Evolutionary conservation across 2,329 filamentous ascomycete species (phyloP).

Genomic region (Dothidotthia symphoricarpi): DNA sequence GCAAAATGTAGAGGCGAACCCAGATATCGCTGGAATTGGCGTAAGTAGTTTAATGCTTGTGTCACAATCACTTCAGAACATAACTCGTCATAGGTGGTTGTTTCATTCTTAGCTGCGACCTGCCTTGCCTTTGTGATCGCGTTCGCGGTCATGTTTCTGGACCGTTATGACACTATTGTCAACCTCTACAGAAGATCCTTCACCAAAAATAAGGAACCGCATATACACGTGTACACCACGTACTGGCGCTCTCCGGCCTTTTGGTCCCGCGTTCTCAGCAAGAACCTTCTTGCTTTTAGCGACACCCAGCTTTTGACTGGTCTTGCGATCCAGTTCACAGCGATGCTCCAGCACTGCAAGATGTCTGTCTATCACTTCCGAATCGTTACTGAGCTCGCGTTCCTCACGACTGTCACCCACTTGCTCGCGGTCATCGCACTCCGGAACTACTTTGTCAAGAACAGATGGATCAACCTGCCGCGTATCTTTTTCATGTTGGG

Average conservation of each 20-base stretch:
- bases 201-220: slow-evolving; percentile 11
- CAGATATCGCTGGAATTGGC: slow-evolving; percentile 32
- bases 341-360: slow-evolving; percentile 31
- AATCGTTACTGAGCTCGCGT: slow-evolving; percentile 30
- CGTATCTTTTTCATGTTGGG: slow-evolving; percentile 35
- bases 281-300: slow-evolving; percentile 33
- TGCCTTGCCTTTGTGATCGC: slow-evolving; percentile 31
- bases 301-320: slow-evolving; percentile 35
- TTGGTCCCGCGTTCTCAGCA: slow-evolving; percentile 33
- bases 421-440: slow-evolving; percentile 29
- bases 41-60: slow-evolving; percentile 11
- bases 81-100: slow-evolving; percentile 18
- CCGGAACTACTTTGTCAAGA: slow-evolving; percentile 33
- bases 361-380: slow-evolving; percentile 35
- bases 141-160: slow-evolving; percentile 30
- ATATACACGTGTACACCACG: slow-evolving; percentile 11
- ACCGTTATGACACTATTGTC: slow-evolving; percentile 23
- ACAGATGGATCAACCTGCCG: slow-evolving; percentile 34
- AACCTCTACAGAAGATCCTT: slow-evolving; percentile 16
- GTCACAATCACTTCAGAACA: no score
- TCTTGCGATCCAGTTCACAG: slow-evolving; percentile 33
- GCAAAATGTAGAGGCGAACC: slow-evolving; percentile 21
- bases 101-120: slow-evolving; percentile 30
- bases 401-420: slow-evolving; percentile 34
- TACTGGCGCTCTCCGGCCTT: slow-evolving; percentile 32